Evolutionary conservation across 192 early-diverging fungal genomes (phyloP).

Genomic region (Coemansia erecta): DNA sequence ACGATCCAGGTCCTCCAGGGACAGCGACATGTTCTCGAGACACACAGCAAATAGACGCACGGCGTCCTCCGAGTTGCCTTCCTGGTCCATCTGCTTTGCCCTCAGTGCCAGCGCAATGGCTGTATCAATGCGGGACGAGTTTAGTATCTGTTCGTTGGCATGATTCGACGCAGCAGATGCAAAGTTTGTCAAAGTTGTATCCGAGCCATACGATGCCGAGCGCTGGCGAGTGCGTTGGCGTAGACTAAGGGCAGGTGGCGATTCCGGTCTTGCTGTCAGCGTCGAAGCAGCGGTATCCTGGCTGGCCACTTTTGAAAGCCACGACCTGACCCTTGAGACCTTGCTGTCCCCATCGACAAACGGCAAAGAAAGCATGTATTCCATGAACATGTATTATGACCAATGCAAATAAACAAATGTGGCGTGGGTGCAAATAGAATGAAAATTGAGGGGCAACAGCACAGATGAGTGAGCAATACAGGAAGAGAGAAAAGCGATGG

Average conservation of each 20-base stretch:
- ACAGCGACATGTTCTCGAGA: constrained; percentile 21
- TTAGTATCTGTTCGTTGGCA: not conserved
- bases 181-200: not conserved
- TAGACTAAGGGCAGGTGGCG: not conserved
- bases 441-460: too few species aligned
- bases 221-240: not conserved
- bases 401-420: too few species aligned
- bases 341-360: too few species aligned
- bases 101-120: constrained; percentile 24
- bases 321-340: too few species aligned
- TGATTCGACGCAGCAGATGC: not conserved
- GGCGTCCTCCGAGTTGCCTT: constrained; percentile 19
- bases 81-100: constrained; percentile 34
- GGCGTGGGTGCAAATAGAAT: too few species aligned
- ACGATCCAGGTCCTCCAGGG: constrained; percentile 10
- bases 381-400: too few species aligned
- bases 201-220: not conserved
- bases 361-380: too few species aligned
- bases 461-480: too few species aligned
- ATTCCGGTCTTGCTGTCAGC: too few species aligned
- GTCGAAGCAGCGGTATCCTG: too few species aligned
- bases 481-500: too few species aligned
- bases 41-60: constrained; percentile 16
- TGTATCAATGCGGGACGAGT: constrained; percentile 17
- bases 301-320: too few species aligned